Evolutionary conservation across 108 stramenopile genomes (phyloP).

Genomic region (Cyclotella distinguenda): DNA sequence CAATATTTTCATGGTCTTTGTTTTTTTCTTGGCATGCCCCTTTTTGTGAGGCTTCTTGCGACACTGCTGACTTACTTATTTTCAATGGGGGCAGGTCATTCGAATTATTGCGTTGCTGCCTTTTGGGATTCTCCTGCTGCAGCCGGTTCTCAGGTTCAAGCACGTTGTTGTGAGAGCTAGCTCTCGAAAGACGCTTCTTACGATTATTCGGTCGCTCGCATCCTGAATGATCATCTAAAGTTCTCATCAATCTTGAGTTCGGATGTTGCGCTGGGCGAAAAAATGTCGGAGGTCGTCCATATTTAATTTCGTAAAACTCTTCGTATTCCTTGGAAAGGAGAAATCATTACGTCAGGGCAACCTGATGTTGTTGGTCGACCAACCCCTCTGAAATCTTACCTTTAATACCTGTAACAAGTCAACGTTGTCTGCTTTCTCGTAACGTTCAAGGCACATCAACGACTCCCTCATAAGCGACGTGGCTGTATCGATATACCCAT

Average conservation of each 20-base stretch:
- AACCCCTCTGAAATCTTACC: neutral
- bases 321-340: conserved; percentile 44
- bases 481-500: conserved; percentile 41
- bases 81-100: too few relatives aligned
- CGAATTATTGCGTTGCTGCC: too few relatives aligned
- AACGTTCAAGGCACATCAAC: conserved; percentile 3
- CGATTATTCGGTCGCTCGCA: neutral
- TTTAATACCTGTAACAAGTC: conserved; percentile 46
- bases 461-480: conserved; percentile 31
- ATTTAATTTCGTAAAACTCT: conserved; percentile 57
- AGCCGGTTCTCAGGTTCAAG: neutral
- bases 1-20: neutral
- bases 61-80: too few relatives aligned
- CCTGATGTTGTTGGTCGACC: neutral
- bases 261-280: conserved; percentile 7
- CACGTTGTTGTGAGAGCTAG: neutral
- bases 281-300: conserved; percentile 36
- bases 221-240: neutral
- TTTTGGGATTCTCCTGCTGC: too few relatives aligned
- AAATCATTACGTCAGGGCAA: too few relatives aligned
- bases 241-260: conserved; percentile 1
- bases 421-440: conserved; percentile 61
- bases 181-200: neutral
- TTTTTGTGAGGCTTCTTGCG: too few relatives aligned
- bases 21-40: too few relatives aligned